phyloP scores from a whole-genome alignment of 2,329 filamentous ascomycete genomes.

The Diaporthe humulicola region DNA sequence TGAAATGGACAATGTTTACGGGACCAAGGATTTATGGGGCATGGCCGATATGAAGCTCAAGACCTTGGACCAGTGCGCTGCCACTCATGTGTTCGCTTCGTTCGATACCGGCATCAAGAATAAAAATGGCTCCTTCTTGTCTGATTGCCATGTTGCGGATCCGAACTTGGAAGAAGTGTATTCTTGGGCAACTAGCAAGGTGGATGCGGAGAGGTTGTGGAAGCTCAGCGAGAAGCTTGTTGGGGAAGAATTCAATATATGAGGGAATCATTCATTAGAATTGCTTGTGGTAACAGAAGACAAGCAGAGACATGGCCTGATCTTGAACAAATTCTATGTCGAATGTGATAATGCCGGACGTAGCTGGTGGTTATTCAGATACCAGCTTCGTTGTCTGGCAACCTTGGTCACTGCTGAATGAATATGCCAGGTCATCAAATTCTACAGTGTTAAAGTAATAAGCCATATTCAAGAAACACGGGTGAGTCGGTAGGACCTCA shows the following conservation, averaged over 20 bases:
- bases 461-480: too few relatives aligned
- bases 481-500: too few relatives aligned
- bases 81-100: constrained; percentile 20
- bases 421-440: too few relatives aligned
- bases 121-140: constrained; percentile 44
- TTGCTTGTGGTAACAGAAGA: too few relatives aligned
- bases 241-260: constrained; percentile 52
- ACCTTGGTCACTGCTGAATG: too few relatives aligned
- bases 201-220: constrained; percentile 59
- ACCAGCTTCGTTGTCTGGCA: too few relatives aligned
- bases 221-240: constrained; percentile 60
- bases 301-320: too few relatives aligned
- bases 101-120: constrained; percentile 31
- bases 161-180: constrained; percentile 40
- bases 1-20: not conserved
- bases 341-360: too few relatives aligned
- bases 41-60: constrained; percentile 10
- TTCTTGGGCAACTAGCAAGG: constrained; percentile 42
- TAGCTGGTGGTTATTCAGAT: too few relatives aligned
- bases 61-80: constrained; percentile 10
- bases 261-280: not conserved
- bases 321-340: too few relatives aligned
- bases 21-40: not conserved
- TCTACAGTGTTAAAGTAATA: too few relatives aligned
- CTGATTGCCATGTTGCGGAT: constrained; percentile 42